Conservation (phyloP, 1,284 basidiomycete species). For the Pseudozyma sp. region DNA sequence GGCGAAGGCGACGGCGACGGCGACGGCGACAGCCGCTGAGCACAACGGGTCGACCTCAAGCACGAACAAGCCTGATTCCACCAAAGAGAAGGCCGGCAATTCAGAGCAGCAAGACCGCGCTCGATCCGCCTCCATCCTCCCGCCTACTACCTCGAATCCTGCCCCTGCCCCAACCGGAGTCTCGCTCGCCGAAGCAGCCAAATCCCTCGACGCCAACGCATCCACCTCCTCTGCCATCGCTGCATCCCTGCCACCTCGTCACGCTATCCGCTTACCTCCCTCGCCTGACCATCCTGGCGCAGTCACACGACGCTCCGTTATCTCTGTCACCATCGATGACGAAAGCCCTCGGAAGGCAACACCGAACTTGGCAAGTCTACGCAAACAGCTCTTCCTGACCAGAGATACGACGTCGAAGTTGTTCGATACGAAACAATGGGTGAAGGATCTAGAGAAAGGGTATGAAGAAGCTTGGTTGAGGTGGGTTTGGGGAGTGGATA, state of each 20-base stretch:
- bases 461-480: constrained; percentile 74
- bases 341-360: background rate
- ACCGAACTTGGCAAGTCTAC: constrained; percentile 38
- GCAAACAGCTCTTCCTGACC: constrained; percentile 71
- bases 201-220: constrained; percentile 26
- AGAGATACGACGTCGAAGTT: constrained; percentile 72
- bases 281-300: constrained; percentile 36
- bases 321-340: background rate
- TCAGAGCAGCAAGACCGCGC: constrained; percentile 13
- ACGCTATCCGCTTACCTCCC: constrained; percentile 24
- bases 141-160: constrained; percentile 2
- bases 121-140: constrained; percentile 18
- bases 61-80: background rate
- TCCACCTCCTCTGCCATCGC: constrained; percentile 19
- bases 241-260: constrained; percentile 25
- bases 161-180: constrained; percentile 51
- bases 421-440: constrained; percentile 75
- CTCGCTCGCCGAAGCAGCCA: constrained; percentile 38
- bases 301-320: constrained; percentile 35
- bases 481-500: constrained; percentile 74
- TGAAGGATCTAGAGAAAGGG: constrained; percentile 74
- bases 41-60: too few relatives aligned
- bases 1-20: too few relatives aligned
- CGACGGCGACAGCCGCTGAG: too few relatives aligned
- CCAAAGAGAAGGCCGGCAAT: background rate